Conservation (phyloP, 306 rosid genomes). For the Cucurbita argyrosperma region DNA sequence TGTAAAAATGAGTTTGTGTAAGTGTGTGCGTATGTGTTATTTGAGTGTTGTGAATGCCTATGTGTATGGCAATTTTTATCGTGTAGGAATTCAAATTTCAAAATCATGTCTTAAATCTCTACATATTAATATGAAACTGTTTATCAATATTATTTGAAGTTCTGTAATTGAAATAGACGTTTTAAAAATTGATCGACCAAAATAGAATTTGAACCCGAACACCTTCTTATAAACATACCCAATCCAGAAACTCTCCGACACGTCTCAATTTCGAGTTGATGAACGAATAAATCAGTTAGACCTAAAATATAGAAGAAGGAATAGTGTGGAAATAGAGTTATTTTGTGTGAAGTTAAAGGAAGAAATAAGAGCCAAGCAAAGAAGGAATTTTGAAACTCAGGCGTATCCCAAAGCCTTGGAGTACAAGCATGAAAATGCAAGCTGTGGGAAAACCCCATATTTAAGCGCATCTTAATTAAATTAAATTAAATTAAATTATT, state of each 20-base stretch:
- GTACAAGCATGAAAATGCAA: slow-evolving; percentile 16
- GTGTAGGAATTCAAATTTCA: too few relatives aligned
- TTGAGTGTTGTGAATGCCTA: too few relatives aligned
- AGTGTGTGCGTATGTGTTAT: too few relatives aligned
- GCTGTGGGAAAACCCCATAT: background rate
- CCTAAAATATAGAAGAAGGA: background rate
- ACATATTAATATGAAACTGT: too few relatives aligned
- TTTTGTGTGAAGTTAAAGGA: slow-evolving; percentile 19
- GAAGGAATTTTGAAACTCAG: background rate
- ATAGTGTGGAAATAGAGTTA: background rate
- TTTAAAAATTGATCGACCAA: background rate
- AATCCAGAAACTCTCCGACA: background rate
- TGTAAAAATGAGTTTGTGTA: too few relatives aligned
- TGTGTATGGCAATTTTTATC: too few relatives aligned
- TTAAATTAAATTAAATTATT: background rate
- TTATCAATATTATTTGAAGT: too few relatives aligned
- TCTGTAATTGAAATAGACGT: too few relatives aligned
- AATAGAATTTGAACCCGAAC: background rate
- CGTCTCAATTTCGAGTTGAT: background rate
- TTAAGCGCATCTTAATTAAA: too few relatives aligned
- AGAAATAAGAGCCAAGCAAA: slow-evolving; percentile 6
- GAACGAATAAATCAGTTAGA: background rate
- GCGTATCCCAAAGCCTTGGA: slow-evolving; percentile 11
- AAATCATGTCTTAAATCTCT: background rate
- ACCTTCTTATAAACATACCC: too few relatives aligned